phyloP scores from a whole-genome alignment of 148 eudicot genomes.

The Polygonum maritimum region DNA sequence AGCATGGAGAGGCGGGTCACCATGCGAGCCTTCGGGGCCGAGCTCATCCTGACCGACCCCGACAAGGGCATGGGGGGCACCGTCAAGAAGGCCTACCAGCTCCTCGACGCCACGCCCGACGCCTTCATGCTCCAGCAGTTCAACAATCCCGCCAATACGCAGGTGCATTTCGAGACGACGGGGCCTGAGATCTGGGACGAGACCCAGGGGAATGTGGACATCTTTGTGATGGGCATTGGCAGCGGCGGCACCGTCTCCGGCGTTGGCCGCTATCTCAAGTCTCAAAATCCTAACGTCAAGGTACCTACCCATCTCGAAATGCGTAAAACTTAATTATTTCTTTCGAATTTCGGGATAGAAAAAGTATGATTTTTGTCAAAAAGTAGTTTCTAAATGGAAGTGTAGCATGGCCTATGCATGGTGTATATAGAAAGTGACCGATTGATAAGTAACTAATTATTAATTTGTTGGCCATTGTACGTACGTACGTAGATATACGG shows the following conservation, averaged over 20 bases:
- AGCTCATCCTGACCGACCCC: constrained; percentile 79
- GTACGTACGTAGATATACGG: constrained; percentile 56
- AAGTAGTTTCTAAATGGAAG: too few species aligned
- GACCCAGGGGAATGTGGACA: constrained; percentile 80
- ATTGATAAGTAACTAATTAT: too few species aligned
- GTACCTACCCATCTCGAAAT: too few species aligned
- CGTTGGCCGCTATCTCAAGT: constrained; percentile 85
- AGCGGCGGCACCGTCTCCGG: constrained; percentile 98
- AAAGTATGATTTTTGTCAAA: too few species aligned
- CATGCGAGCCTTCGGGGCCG: constrained; percentile 93
- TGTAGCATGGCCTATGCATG: too few species aligned
- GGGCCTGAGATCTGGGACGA: constrained; percentile 99
- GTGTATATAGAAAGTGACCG: too few species aligned
- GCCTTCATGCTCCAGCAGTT: constrained; percentile 95
- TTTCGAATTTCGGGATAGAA: too few species aligned
- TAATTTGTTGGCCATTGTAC: too few species aligned
- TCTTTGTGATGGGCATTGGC: constrained; percentile 95
- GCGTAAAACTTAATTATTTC: too few species aligned
- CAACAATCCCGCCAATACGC: constrained; percentile 74
- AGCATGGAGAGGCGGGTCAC: constrained; percentile 88
- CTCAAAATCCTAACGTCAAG: constrained; percentile 85
- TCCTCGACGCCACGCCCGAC: constrained; percentile 63
- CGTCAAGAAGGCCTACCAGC: constrained; percentile 82
- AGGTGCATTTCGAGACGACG: constrained; percentile 95
- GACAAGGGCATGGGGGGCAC: constrained; percentile 96